Base-by-base conservation (phyloP, 768 basidiomycete genomes). In the Suillus subaureus region DNA sequence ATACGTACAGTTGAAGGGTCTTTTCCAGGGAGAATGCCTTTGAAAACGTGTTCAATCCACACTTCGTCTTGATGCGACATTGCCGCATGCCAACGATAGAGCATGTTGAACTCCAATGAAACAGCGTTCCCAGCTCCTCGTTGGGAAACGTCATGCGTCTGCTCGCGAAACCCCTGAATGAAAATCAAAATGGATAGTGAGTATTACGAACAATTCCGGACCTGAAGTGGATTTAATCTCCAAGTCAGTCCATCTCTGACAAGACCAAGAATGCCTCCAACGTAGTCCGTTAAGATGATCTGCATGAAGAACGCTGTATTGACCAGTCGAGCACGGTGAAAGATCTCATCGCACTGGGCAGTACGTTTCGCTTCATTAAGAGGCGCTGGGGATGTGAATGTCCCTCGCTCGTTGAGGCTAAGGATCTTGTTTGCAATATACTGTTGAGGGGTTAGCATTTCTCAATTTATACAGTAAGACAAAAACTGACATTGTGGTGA, bases 111-210 rank as follows among this genome's bases (percentile, higher is more conserved):
- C 76, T 94, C 93, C 40, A 92, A 73, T 0, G 92, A 91, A 65
- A 87, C 85, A 43, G 85, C 87, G 70, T 94, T 94, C 60, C 93
- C 93, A 72, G 88, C 79, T 43, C 92, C 93, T 12, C 87, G 83
- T 43, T 87, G 84, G 16, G 83, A 77, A 63, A 90, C 74, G 0
- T 79, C 78, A 67, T 91, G 90, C 65, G 80, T 71, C 0, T 71
- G 12, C 33, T 83, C 82, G 55, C 91, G 83, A 66, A 83, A 83
- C 12, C 78, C 65, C 89, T 90, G 65, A 64, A 64, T 49, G 16
- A 42, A 55, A 21, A n/a, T 63, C 57, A 63, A 40, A 26, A 18
- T 12, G 3, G 28, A 52, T 61, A 13, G 18, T 6, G 21, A 35
- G 6, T 13, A 6, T 35, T n/a, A 26, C 26, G 3, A 35, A 60